phyloP scores from a whole-genome alignment of 2,329 filamentous ascomycete species.

The Rhinocladiella mackenziei region DNA sequence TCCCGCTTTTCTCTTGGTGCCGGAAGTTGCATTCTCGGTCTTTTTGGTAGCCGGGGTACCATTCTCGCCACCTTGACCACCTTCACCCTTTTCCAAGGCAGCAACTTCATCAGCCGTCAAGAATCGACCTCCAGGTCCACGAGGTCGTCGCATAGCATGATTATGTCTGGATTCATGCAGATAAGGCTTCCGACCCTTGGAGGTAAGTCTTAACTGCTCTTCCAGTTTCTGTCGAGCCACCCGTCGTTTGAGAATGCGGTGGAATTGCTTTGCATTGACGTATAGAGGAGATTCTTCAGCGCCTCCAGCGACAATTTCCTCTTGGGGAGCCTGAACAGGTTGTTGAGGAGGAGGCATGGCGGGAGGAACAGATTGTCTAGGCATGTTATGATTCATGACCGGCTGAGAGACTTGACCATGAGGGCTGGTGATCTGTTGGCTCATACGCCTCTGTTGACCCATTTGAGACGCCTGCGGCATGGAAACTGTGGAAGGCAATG shows the following conservation, averaged over 20 bases:
- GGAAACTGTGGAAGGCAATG: conserved; percentile 45
- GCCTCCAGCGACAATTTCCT: conserved; percentile 67
- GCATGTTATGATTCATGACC: conserved; percentile 65
- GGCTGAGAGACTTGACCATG: conserved; percentile 68
- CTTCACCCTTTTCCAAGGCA: conserved; percentile 66
- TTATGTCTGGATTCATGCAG: conserved; percentile 96
- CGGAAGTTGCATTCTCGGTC: conserved; percentile 33
- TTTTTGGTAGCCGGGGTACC: conserved; percentile 31
- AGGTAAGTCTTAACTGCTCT: conserved; percentile 84
- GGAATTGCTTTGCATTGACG: conserved; percentile 98
- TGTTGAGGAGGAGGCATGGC: conserved; percentile 49
- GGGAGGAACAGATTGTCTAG: conserved; percentile 50
- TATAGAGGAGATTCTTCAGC: conserved; percentile 92
- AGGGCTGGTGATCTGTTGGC: conserved; percentile 69
- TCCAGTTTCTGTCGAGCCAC: conserved; percentile 91
- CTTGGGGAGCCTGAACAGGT: conserved; percentile 61
- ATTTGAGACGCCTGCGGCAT: conserved; percentile 57
- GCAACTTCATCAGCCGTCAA: conserved; percentile 94
- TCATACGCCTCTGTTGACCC: conserved; percentile 61
- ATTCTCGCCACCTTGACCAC: conserved; percentile 36
- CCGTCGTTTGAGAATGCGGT: conserved; percentile 89
- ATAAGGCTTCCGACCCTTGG: conserved; percentile 94
- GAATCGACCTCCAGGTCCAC: conserved; percentile 91
- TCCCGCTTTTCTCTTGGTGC: conserved; percentile 51
- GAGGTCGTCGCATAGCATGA: conserved; percentile 91